A percentile compares a stretch with the other conserved stretches of the same genome.
Conservation (phyloP, 2,329 filamentous ascomycete species). For the Metarhizium robertsii region DNA sequence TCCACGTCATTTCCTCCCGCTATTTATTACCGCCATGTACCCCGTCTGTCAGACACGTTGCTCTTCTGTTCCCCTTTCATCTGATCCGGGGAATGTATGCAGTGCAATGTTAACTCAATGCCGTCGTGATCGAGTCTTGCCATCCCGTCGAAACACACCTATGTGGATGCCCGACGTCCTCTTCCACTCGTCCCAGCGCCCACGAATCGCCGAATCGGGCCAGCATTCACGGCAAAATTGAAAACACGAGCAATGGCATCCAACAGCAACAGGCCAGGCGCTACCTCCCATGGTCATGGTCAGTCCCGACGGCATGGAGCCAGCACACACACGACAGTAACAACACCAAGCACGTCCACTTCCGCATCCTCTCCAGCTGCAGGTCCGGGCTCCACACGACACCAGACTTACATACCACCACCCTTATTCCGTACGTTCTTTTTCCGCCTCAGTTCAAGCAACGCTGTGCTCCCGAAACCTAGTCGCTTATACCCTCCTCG, state of each 20-base stretch:
- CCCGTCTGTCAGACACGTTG: no score
- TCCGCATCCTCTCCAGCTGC: conserved; percentile 1
- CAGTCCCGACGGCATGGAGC: not conserved
- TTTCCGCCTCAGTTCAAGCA: conserved; percentile 3
- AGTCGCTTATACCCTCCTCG: not conserved
- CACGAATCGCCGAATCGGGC: no score
- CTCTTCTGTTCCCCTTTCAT: no score
- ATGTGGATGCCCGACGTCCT: no score
- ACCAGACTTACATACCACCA: conserved; percentile 25
- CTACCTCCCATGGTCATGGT: not conserved
- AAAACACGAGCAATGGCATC: not conserved
- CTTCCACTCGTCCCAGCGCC: no score
- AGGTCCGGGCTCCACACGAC: conserved; percentile 2
- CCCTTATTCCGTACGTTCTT: conserved; percentile 39
- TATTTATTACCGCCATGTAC: not conserved
- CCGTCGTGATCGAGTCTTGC: not conserved
- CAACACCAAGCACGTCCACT: not conserved
- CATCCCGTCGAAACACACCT: no score
- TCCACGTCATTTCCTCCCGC: not conserved
- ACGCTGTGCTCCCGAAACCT: not conserved
- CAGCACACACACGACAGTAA: not conserved
- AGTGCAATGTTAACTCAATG: not conserved
- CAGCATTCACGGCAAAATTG: not conserved
- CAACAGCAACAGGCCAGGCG: not conserved
- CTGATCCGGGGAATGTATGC: not conserved